A percentile compares a stretch with the other conserved stretches of the same genome.
These are phyloP conservation scores for Gossypium sturtianum DNA, from an alignment of 345 rosid genomes.

Conservation along the genomic window DNA sequence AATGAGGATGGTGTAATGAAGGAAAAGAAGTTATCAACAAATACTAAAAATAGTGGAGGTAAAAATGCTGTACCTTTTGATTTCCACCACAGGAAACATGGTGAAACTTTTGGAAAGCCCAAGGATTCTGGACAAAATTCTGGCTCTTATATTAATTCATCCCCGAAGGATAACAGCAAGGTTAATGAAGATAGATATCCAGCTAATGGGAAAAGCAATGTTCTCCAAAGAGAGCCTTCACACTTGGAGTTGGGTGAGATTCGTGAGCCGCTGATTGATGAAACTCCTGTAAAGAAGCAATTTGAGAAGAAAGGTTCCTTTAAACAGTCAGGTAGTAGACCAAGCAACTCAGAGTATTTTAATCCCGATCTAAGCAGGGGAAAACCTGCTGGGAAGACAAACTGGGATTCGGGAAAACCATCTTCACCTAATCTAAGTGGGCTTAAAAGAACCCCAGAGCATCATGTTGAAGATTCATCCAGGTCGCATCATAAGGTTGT, in stretches of 20 bases:
- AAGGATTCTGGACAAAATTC: conserved; percentile 47
- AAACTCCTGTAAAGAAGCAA: conserved; percentile 43
- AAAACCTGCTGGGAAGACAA: conserved; percentile 48
- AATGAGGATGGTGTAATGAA: conserved; percentile 40
- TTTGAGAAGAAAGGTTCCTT: conserved; percentile 58
- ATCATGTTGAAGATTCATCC: conserved; percentile 40
- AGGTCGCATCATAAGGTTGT: conserved; percentile 33
- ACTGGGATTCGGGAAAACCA: conserved; percentile 44
- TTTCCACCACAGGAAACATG: conserved; percentile 34
- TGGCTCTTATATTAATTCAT: conserved; percentile 33
- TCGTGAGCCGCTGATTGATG: conserved; percentile 60
- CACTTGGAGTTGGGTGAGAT: conserved; percentile 95
- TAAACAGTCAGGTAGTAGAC: conserved; percentile 48
- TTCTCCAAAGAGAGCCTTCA: conserved; percentile 69
- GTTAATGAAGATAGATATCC: conserved; percentile 25
- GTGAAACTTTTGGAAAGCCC: conserved; percentile 45
- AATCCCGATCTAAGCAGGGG: conserved; percentile 47
- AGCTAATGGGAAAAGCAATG: conserved; percentile 40
- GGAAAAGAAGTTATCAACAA: conserved; percentile 47
- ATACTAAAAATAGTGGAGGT: conserved; percentile 45
- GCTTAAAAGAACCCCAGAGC: conserved; percentile 47
- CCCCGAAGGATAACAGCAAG: conserved; percentile 40
- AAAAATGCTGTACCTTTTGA: conserved; percentile 44
- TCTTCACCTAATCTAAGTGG: conserved; percentile 41
- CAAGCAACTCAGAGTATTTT: conserved; percentile 50